Conservation (phyloP, 805 yeast genomes). For the Vanderwaltozyma polyspora region DNA sequence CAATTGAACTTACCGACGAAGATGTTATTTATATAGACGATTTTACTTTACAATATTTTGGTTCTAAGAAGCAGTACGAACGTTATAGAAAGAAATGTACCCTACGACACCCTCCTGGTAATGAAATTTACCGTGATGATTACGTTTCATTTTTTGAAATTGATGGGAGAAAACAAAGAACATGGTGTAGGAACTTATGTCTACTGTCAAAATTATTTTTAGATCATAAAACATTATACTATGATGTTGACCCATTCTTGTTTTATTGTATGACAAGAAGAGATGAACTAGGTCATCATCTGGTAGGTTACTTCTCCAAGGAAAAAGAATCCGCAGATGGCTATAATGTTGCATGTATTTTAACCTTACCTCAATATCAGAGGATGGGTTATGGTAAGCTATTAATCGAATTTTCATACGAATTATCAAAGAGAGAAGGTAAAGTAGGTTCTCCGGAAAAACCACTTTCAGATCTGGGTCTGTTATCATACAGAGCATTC, state of each 20-base stretch:
- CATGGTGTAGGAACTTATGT: conserved; percentile 96
- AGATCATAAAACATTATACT: conserved; percentile 92
- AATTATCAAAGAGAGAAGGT: conserved; percentile 74
- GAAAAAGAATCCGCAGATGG: conserved; percentile 94
- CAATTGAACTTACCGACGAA: conserved; percentile 85
- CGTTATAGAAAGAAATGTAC: conserved; percentile 82
- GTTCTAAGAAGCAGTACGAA: conserved; percentile 83
- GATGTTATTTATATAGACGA: conserved; percentile 87
- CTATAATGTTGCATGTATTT: conserved; percentile 93
- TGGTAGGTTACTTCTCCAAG: conserved; percentile 93
- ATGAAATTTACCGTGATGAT: conserved; percentile 90
- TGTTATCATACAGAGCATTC: conserved; percentile 84
- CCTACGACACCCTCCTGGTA: conserved; percentile 94
- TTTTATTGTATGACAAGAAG: conserved; percentile 91
- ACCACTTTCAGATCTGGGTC: conserved; percentile 89
- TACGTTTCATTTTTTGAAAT: conserved; percentile 92
- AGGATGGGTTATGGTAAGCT: conserved; percentile 89
- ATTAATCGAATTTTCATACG: conserved; percentile 87
- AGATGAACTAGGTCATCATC: conserved; percentile 86
- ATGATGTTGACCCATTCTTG: conserved; percentile 95
- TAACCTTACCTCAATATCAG: conserved; percentile 93
- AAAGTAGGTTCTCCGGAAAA: conserved; percentile 96
- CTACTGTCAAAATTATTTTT: conserved; percentile 78
- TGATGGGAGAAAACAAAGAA: conserved; percentile 90
- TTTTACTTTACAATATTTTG: conserved; percentile 79